These are phyloP conservation scores for Phalaenopsis hybrid DNA, from an alignment of 116 monocot species.

Conservation along the genomic window DNA sequence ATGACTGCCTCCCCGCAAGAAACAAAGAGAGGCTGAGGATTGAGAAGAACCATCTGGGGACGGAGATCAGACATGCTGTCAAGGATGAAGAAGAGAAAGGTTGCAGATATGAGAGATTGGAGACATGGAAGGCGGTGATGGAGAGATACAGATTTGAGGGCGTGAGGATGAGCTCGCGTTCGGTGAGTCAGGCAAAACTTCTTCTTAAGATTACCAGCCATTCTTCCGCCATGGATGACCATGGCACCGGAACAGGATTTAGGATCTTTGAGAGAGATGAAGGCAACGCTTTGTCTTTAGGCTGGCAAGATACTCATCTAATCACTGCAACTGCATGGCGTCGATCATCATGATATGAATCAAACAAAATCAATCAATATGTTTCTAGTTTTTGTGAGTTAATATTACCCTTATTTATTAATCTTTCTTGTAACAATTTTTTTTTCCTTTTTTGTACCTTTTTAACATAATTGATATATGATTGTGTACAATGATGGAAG, in stretches of 20 bases:
- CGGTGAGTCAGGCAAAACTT: slow-evolving; percentile 59
- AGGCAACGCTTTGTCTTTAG: slow-evolving; percentile 14
- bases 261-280: slow-evolving; percentile 15
- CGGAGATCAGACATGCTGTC: slow-evolving; percentile 29
- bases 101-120: slow-evolving; percentile 17
- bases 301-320: slow-evolving; percentile 23
- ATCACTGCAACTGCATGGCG: slow-evolving; percentile 22
- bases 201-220: slow-evolving; percentile 54
- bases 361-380: background rate
- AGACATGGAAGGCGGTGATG: slow-evolving; percentile 47
- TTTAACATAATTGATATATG: background rate
- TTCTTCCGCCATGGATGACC: slow-evolving; percentile 5
- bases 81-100: background rate
- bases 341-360: background rate
- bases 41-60: slow-evolving; percentile 46
- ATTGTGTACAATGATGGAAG: background rate
- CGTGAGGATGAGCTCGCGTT: slow-evolving; percentile 37
- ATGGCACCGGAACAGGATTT: slow-evolving; percentile 8
- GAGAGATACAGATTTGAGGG: slow-evolving; percentile 24
- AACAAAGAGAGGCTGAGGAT: slow-evolving; percentile 47
- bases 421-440: background rate
- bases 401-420: background rate
- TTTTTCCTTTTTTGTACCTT: background rate
- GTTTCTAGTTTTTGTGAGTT: background rate
- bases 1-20: slow-evolving; percentile 46